Evolutionary conservation across 139 green algal genomes (phyloP), one percentile per base, ranked within the genome.

Genomic region (Chlorella sp.): DNA sequence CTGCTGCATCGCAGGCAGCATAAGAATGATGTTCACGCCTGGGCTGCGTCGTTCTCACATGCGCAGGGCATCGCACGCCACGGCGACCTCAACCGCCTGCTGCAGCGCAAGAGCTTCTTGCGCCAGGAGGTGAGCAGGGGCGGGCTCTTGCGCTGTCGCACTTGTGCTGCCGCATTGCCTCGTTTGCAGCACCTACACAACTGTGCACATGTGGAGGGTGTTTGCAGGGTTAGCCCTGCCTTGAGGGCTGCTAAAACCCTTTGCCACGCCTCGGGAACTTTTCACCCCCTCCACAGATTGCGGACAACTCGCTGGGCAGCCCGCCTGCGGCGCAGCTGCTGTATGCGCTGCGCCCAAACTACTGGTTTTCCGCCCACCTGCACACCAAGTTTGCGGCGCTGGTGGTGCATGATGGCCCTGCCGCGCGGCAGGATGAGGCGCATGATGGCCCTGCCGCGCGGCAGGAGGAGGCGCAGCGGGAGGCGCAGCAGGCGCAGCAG

Each of bases 291-390:
- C 7, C 9, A 51, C 87, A 96, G 91, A 88, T 97, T 41, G 87
- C 91, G 23, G 71, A 90, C 65, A 90, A 91, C 47, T 90, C 82
- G 15, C 88, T 98, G 60, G 95, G 95, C 79, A 95, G 89, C 65
- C 94, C 94, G 0, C 86, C 94, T 17, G 90, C 82, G 1, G 88
- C 91, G 71, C 76, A 94, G 85, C 88, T 98, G 72, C 88, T 98
- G 80, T 20, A 90, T 20, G 65, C 83, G 28, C 88, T 99, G 63
- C 89, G 94, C 63, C 97, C 97, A 3, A 44, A 67, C 72, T 96
- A 98, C 87, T 99, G 96, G 96, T 99, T 99, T 86, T 89, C 90
- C 3, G 97, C 97, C 23, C 97, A 99, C 91, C 85, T 99, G 68
- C 97, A 99, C 88, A 93, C 93, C 82, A 99, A 99, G 89, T 99